Percentiles rank a stretch among this genome's conserved stretches.
Conservation (phyloP, 106 monocot species). For the Allium cepa region DNA sequence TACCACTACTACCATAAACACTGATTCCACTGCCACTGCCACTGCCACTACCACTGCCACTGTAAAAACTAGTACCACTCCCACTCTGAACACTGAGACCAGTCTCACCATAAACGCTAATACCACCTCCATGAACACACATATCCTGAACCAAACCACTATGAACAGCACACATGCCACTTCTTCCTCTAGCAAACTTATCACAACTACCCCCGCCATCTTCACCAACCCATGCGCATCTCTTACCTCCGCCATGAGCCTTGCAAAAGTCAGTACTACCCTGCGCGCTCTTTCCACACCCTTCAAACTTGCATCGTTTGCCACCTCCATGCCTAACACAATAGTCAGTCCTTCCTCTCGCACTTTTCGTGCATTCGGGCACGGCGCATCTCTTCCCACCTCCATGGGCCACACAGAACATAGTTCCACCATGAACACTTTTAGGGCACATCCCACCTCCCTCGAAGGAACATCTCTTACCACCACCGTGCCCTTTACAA, state of each 20-base stretch:
- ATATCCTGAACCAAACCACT: conserved; percentile 39
- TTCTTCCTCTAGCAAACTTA: conserved; percentile 45
- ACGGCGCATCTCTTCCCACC: conserved; percentile 56
- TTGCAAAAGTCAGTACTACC: conserved; percentile 53
- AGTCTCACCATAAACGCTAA: not conserved
- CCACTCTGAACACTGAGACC: no score
- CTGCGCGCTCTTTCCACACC: conserved; percentile 46
- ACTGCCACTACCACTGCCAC: no score
- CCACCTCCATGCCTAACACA: conserved; percentile 48
- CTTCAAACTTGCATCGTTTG: conserved; percentile 33
- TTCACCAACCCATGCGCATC: conserved; percentile 32
- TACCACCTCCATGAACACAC: conserved; percentile 46
- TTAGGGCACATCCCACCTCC: conserved; percentile 43
- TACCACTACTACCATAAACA: not conserved
- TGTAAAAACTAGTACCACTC: no score
- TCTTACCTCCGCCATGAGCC: conserved; percentile 46
- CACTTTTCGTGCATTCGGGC: conserved; percentile 39
- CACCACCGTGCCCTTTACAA: conserved; percentile 51
- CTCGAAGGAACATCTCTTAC: conserved; percentile 38
- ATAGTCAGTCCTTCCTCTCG: conserved; percentile 35
- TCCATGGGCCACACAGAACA: conserved; percentile 49
- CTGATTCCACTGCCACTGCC: no score
- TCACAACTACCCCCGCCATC: conserved; percentile 40
- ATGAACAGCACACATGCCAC: conserved; percentile 47
- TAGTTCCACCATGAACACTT: conserved; percentile 50